Evolutionary conservation across 2,329 filamentous ascomycete species (phyloP).

Genomic region (Paramyrothecium roridum): DNA sequence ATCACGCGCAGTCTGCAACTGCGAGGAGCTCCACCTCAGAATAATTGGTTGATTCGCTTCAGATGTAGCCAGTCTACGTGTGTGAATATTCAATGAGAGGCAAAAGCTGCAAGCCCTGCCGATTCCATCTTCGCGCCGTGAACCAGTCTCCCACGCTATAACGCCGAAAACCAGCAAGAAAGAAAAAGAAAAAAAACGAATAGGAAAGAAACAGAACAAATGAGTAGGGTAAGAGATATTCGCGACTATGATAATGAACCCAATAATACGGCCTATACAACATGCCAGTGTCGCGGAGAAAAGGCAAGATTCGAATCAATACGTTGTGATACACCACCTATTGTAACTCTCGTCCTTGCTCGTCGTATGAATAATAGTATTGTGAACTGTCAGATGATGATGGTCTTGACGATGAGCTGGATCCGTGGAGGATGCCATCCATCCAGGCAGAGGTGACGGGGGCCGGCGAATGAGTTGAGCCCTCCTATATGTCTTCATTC

Average conservation of each 20-base stretch:
- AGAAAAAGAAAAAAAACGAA: not conserved
- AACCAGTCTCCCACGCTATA: not conserved
- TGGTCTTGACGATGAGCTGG: no score
- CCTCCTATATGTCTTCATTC: slow-evolving; percentile 10
- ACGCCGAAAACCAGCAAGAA: not conserved
- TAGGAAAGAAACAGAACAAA: no score
- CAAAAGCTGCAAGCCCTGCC: not conserved
- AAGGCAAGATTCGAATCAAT: not conserved
- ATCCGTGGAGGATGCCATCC: not conserved
- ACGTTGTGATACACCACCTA: not conserved
- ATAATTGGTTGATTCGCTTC: not conserved
- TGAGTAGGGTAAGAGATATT: no score
- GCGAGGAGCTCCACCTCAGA: not conserved
- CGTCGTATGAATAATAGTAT: no score
- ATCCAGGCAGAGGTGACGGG: not conserved
- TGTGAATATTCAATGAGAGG: not conserved
- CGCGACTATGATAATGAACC: not conserved
- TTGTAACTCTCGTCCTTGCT: no score
- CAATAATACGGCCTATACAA: not conserved
- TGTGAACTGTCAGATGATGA: no score
- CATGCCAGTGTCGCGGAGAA: not conserved
- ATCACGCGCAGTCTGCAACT: no score
- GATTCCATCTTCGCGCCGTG: not conserved
- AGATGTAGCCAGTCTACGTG: not conserved
- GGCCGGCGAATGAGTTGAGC: no score